Evolutionary conservation across 148 eudicot genomes (phyloP), one percentile per base, ranked within the genome.

Genomic region (Polygonum maritimum): DNA sequence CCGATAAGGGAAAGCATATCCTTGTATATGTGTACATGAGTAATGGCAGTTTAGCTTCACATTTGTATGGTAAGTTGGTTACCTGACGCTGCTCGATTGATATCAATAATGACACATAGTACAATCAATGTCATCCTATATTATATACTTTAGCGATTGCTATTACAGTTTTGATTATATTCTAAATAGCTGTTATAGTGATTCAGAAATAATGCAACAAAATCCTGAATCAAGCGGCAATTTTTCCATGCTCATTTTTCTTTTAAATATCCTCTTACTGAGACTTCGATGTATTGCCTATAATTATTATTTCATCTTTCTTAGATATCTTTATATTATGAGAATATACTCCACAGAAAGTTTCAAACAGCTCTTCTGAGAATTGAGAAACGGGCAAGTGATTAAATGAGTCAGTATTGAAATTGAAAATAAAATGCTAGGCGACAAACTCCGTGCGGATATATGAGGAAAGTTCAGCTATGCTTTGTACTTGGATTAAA

Each of bases 1-100:
- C 91, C 49, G 98, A 95, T 75, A 95, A 89, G 86, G 87, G 93
- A 33, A 90, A 88, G 74, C 93, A 90, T 83, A 95, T 92, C 84
- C 97, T 95, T 77, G 84, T 95, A 74, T 92, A 95, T 71, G 94
- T 89, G 73, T 90, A 88, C 80, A 95, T 92, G 98, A 90, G 89
- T 77, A 88, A 89, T 74, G 98, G 98, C 81, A 92, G 91, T 77
- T 80, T 94, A 81, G 89, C 96, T 71, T 92, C 96, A 75, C 98
- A 92, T 83, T 82, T 94, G 71, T 94, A 94, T 75, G 67, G 98
- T 94, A 86, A 90, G 96, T 78, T 21, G 63, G 63, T 22, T 57
- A 3, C 12, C 12, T 9, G 31, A 57, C 1, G 21, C 63, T 33
- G 55, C 55, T 49, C 16, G 19, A 0, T 16, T 49, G 55, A 49